These are phyloP conservation scores for Aspergillus udagawae DNA, from an alignment of 2,329 filamentous ascomycete genomes.

Conservation along the genomic window DNA sequence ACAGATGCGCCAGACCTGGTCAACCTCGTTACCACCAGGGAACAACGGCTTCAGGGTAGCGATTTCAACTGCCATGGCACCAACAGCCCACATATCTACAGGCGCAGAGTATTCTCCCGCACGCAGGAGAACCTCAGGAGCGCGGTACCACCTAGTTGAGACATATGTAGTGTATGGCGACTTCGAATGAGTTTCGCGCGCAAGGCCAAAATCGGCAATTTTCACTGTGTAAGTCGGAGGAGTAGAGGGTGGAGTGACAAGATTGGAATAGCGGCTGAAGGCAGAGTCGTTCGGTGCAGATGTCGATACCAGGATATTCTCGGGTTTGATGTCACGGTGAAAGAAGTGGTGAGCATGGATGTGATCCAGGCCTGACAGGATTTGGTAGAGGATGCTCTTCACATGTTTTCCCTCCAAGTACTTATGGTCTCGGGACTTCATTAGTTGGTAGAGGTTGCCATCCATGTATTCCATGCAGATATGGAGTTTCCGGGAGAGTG, in stretches of 20 bases:
- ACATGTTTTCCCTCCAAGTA: constrained; percentile 83
- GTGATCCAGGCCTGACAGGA: constrained; percentile 91
- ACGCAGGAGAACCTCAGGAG: constrained; percentile 87
- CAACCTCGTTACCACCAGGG: constrained; percentile 95
- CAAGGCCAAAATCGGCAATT: constrained; percentile 96
- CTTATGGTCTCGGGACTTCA: constrained; percentile 98
- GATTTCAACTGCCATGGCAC: constrained; percentile 97
- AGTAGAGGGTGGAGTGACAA: constrained; percentile 92
- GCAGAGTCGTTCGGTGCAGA: constrained; percentile 82
- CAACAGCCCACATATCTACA: constrained; percentile 97
- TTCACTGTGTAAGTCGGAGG: constrained; percentile 94
- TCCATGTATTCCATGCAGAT: constrained; percentile 99
- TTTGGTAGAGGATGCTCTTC: constrained; percentile 97
- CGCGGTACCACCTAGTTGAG: constrained; percentile 92
- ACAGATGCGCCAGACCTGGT: constrained; percentile 97
- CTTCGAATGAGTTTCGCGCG: constrained; percentile 95
- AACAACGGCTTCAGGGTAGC: constrained; percentile 95
- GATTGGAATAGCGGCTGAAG: constrained; percentile 86
- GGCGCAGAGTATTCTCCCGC: constrained; percentile 96
- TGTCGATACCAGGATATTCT: constrained; percentile 96
- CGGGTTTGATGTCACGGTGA: constrained; percentile 97
- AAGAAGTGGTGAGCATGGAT: constrained; percentile 98
- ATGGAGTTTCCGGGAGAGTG: constrained; percentile 91
- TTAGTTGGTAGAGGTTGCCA: constrained; percentile 95
- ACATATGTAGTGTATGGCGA: constrained; percentile 97